Percentiles rank a stretch among this genome's conserved stretches.
Evolutionary conservation across 768 basidiomycete species (phyloP).

Genomic region (Arthromyces matolae): DNA sequence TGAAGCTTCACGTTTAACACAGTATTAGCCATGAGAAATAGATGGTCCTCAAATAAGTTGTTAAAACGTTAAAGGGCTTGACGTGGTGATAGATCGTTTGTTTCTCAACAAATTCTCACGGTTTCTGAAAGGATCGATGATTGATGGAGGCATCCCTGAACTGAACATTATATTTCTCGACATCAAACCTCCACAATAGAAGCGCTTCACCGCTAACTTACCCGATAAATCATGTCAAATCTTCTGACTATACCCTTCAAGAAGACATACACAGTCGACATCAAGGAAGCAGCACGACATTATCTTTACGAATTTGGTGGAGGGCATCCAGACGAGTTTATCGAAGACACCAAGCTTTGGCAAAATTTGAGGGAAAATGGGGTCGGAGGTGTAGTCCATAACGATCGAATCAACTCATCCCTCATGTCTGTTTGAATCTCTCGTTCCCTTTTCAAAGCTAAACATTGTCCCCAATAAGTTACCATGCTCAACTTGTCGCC

Average conservation of each 20-base stretch:
- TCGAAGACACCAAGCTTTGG: conserved; percentile 71
- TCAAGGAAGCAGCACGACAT: conserved; percentile 52
- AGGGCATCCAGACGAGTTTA: conserved; percentile 83
- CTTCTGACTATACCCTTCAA: conserved; percentile 75
- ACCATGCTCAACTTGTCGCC: conserved; percentile 86
- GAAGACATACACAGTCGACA: conserved; percentile 52
- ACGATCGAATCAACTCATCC: conserved; percentile 48
- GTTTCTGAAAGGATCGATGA: too few relatives aligned
- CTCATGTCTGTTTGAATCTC: conserved; percentile 49
- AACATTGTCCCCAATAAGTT: conserved; percentile 44
- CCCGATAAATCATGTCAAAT: conserved; percentile 58
- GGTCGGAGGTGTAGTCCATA: conserved; percentile 47
- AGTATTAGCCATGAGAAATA: too few relatives aligned
- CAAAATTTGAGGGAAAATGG: conserved; percentile 58
- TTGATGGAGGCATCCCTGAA: too few relatives aligned
- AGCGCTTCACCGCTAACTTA: too few relatives aligned
- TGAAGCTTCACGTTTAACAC: too few relatives aligned
- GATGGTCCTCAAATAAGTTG: too few relatives aligned
- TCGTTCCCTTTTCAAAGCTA: conserved; percentile 2
- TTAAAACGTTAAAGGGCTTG: too few relatives aligned
- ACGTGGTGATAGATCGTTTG: too few relatives aligned
- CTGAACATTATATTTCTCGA: too few relatives aligned
- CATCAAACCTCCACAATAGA: too few relatives aligned
- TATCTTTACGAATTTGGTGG: conserved; percentile 70
- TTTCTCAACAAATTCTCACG: too few relatives aligned